Evolutionary conservation across 306 rosid genomes (phyloP).

Genomic region (Cyclanthera cordifolia): DNA sequence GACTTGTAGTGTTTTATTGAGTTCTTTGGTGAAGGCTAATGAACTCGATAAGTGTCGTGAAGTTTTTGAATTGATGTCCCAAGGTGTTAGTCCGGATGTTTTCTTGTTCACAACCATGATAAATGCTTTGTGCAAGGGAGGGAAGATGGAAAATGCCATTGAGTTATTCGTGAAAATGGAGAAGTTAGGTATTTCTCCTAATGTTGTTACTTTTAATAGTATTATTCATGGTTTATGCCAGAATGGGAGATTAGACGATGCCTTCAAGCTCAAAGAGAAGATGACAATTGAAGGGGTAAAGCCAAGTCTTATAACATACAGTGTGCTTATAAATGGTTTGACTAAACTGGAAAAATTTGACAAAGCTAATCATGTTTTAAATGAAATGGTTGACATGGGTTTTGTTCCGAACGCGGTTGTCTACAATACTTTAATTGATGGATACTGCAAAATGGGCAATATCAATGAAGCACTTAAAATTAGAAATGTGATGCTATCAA

Average conservation of each 20-base stretch:
- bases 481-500: constrained; percentile 45
- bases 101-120: constrained; percentile 44
- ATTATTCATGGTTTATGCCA: constrained; percentile 59
- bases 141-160: constrained; percentile 45
- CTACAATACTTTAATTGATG: constrained; percentile 47
- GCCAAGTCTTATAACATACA: constrained; percentile 43
- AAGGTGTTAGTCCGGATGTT: constrained; percentile 36
- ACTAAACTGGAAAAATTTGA: constrained; percentile 39
- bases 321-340: constrained; percentile 52
- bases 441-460: constrained; percentile 47
- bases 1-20: constrained; percentile 42
- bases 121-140: constrained; percentile 44
- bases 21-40: constrained; percentile 44
- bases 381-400: constrained; percentile 41
- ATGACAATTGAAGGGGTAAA: constrained; percentile 36
- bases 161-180: constrained; percentile 44
- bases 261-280: constrained; percentile 34
- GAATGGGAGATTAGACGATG: constrained; percentile 46
- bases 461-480: constrained; percentile 42
- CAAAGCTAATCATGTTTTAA: constrained; percentile 31
- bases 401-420: constrained; percentile 46
- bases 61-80: constrained; percentile 35
- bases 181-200: constrained; percentile 41
- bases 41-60: constrained; percentile 34
- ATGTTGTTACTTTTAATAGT: constrained; percentile 56